phyloP scores from a whole-genome alignment of 2,329 filamentous ascomycete species.

The Neonectria neomacrospora region DNA sequence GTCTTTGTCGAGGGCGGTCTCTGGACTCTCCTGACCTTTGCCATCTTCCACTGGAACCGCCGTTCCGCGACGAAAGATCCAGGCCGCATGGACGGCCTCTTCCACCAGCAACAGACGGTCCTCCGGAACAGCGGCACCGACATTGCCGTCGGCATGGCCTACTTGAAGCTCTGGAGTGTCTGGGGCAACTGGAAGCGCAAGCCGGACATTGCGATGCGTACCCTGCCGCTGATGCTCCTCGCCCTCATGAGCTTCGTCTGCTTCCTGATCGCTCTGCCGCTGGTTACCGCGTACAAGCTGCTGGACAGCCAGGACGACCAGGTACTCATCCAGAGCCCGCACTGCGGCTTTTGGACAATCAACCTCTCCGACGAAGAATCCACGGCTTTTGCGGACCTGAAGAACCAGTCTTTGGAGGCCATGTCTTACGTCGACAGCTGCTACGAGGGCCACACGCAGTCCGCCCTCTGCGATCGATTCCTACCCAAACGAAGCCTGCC shows the following conservation, averaged over 20 bases:
- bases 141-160: background rate
- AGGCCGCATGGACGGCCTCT: background rate
- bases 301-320: constrained; percentile 9
- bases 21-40: constrained; percentile 1
- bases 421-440: constrained; percentile 16
- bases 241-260: background rate
- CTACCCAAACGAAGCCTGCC: constrained; percentile 2
- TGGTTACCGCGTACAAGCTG: constrained; percentile 1
- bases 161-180: constrained; percentile 5
- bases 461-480: constrained; percentile 9
- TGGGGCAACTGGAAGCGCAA: background rate
- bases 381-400: background rate
- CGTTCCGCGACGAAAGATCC: background rate
- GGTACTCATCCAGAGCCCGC: constrained; percentile 5
- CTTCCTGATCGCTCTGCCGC: constrained; percentile 8
- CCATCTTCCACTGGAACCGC: constrained; percentile 2
- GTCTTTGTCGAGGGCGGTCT: constrained; percentile 11
- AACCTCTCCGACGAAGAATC: background rate
- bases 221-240: background rate
- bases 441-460: constrained; percentile 9
- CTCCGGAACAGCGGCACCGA: constrained; percentile 2
- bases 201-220: background rate
- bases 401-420: constrained; percentile 6
- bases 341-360: constrained; percentile 15
- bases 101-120: constrained; percentile 7